Evolutionary conservation across 2,329 filamentous ascomycete genomes (phyloP), one percentile per base, ranked within the genome.

Genomic region (Aquanectria penicillioides): DNA sequence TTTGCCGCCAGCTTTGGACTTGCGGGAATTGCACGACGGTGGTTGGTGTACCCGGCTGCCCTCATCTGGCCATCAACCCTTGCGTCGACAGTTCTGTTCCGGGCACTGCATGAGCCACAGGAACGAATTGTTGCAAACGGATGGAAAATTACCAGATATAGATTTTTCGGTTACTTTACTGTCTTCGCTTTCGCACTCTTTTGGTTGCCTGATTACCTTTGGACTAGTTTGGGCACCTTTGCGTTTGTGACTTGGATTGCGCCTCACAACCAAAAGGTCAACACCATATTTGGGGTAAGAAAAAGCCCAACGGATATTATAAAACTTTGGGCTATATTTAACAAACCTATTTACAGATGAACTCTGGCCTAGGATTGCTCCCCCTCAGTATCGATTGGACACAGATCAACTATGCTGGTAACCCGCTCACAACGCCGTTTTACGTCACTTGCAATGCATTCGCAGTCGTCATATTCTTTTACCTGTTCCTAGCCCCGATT

Each of bases 161-260:
- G 40, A 6, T 57, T 57, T 34, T 57, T 57, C 13, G 22, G 20
- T 5, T 57, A 57, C 40, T 57, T 57, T 4, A 47, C 40, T 3
- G 10, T 52, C 13, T 9, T 57, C 8, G 47, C 54, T 0, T 57
- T 57, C 17, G 54, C 47, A 22, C 25, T 57, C n/a, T 57, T 57
- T 40, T 57, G 47, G 54, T 57, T 57, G 17, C 54, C 54, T 5
- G 54, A 57, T 11, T 57, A 57, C 22, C 47, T 57, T 18, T 57
- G 54, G 54, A 57, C 54, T 10, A 57, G 54, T 11, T 15, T 51
- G 11, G 43, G 54, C 20, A 57, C 54, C 2, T 57, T 57, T 36
- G 54, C 54, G 3, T 57, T 57, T n/a, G 12, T 47, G 2, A 57
- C 54, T 2, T 57, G 54, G 54, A 57, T 57, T 38, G 54, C n/a